phyloP scores from a whole-genome alignment of 2,329 filamentous ascomycete genomes.

The Aschersonia sp. region DNA sequence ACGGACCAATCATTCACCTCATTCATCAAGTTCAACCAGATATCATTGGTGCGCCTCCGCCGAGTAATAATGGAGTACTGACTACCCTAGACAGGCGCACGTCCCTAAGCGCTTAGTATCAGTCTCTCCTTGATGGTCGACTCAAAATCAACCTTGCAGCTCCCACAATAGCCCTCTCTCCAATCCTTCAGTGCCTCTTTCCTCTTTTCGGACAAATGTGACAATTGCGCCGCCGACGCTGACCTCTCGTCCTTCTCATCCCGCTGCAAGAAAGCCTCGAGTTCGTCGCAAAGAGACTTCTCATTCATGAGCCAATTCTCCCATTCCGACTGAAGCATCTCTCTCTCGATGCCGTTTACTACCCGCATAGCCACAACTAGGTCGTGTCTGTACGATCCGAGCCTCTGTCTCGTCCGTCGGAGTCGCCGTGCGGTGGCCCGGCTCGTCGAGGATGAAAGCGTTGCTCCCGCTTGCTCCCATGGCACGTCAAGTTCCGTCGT shows the following conservation, averaged over 20 bases:
- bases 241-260: constrained; percentile 8
- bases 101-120: constrained; percentile 8
- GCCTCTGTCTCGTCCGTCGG: constrained; percentile 64
- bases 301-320: constrained; percentile 85
- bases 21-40: too few relatives aligned
- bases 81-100: not conserved
- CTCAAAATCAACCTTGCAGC: constrained; percentile 32
- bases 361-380: constrained; percentile 80
- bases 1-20: too few relatives aligned
- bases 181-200: constrained; percentile 28
- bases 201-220: constrained; percentile 13
- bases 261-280: constrained; percentile 27
- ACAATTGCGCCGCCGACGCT: constrained; percentile 13
- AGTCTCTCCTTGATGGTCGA: constrained; percentile 16
- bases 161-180: constrained; percentile 41
- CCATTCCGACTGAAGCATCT: constrained; percentile 79
- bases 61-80: not conserved
- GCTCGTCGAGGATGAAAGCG: constrained; percentile 31
- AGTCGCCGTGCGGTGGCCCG: constrained; percentile 49
- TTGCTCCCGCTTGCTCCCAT: constrained; percentile 34
- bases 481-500: constrained; percentile 42
- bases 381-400: constrained; percentile 79
- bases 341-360: constrained; percentile 76
- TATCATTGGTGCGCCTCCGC: too few relatives aligned
- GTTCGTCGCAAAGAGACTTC: constrained; percentile 56